These are phyloP conservation scores for Podospora pseudocomata DNA, from an alignment of 495 filamentous ascomycete species.

Conservation along the genomic window DNA sequence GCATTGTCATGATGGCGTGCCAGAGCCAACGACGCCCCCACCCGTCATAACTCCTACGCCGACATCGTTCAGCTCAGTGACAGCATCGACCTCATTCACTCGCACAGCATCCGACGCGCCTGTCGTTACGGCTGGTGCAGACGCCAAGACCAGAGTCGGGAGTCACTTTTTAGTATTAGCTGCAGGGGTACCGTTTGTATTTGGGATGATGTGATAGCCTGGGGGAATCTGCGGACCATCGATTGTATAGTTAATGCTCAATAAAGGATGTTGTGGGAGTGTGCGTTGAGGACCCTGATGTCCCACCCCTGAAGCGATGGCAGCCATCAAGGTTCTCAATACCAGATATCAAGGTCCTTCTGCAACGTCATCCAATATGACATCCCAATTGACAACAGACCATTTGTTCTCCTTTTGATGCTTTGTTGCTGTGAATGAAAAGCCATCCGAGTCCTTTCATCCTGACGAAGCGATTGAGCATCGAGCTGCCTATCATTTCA, in stretches of 20 bases:
- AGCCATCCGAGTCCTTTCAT: not conserved
- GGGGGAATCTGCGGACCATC: not conserved
- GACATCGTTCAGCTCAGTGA: not conserved
- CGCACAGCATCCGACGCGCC: not conserved
- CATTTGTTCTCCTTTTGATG: not conserved
- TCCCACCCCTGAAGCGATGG: not conserved
- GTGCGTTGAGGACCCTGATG: not conserved
- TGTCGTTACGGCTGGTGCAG: not conserved
- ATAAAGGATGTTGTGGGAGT: not conserved
- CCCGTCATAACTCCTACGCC: not conserved
- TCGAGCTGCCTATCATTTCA: not conserved
- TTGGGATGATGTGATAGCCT: not conserved
- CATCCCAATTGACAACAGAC: not conserved
- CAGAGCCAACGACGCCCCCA: not conserved
- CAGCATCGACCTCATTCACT: not conserved
- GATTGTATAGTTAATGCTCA: not conserved
- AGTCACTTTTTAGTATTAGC: not conserved
- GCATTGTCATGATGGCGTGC: not conserved
- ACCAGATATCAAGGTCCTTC: not conserved
- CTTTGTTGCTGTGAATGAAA: not conserved
- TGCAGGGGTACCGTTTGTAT: not conserved
- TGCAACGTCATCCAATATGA: not conserved
- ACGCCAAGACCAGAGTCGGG: not conserved
- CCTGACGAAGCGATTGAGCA: not conserved
- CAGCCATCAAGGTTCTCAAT: not conserved